A percentile compares a stretch with the other conserved stretches of the same genome.
These are phyloP conservation scores for Mortierella sp. DNA, from an alignment of 371 early-diverging fungal species.

Conservation along the genomic window DNA sequence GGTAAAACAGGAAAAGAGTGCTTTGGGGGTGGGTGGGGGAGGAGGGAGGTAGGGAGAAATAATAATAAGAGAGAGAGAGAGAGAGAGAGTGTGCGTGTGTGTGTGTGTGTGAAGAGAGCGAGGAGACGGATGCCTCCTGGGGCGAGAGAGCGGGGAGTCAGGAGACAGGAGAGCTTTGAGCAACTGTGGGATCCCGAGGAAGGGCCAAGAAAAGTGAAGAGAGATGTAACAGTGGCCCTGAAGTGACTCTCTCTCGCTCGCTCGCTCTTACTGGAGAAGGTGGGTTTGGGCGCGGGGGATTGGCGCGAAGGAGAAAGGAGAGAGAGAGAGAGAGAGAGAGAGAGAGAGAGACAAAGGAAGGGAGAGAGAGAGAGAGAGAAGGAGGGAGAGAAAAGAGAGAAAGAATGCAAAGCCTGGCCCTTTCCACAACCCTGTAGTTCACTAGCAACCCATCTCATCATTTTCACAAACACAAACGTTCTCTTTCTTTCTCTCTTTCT, in stretches of 20 bases:
- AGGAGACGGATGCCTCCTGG: neutral
- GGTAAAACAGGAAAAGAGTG: neutral
- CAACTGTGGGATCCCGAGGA: too few relatives aligned
- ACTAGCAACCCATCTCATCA: too few relatives aligned
- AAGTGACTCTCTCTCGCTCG: too few relatives aligned
- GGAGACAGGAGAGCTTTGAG: too few relatives aligned
- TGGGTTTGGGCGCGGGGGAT: too few relatives aligned
- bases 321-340: constrained; percentile 3
- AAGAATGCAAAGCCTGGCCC: neutral
- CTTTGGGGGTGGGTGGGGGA: neutral
- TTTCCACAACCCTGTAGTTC: neutral
- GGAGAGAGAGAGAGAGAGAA: neutral
- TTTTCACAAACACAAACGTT: too few relatives aligned
- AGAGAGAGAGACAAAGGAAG: neutral
- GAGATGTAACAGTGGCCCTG: too few relatives aligned
- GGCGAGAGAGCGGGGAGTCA: neutral
- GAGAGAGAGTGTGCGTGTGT: neutral
- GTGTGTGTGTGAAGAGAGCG: neutral
- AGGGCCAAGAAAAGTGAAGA: neutral
- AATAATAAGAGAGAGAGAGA: constrained; percentile 6
- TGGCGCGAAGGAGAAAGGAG: neutral
- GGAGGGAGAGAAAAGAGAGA: neutral
- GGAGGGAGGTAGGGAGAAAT: constrained; percentile 17
- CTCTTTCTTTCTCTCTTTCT: too few relatives aligned
- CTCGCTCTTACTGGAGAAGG: too few relatives aligned